Evolutionary conservation across 192 early-diverging fungal genomes (phyloP).

Genomic region (Rhizophlyctis rosea): DNA sequence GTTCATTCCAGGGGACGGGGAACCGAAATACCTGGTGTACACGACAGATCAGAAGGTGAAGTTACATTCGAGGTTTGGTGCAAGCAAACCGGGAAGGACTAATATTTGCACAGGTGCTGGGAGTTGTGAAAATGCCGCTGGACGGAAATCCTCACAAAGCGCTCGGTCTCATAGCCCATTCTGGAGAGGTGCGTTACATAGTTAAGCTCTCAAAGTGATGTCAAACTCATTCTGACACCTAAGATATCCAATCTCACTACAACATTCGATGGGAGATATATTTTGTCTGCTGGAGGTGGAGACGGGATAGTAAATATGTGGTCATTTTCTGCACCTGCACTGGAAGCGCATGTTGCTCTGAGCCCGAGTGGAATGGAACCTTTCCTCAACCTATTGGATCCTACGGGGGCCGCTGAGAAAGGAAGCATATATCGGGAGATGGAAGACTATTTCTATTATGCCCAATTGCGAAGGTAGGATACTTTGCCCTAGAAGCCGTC

Average conservation of each 20-base stretch:
- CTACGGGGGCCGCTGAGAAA: conserved; percentile 13
- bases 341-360: conserved; percentile 41
- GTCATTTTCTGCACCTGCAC: conserved; percentile 32
- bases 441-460: conserved; percentile 67
- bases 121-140: conserved; percentile 53
- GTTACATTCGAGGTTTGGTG: conserved; percentile 7
- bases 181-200: conserved; percentile 38
- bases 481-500: neutral
- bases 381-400: conserved; percentile 53
- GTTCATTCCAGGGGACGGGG: conserved; percentile 13
- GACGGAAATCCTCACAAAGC: conserved; percentile 56
- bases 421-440: conserved; percentile 48
- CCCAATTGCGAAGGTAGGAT: conserved; percentile 48
- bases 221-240: neutral
- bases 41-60: conserved; percentile 41
- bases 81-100: conserved; percentile 3
- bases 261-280: conserved; percentile 36
- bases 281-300: conserved; percentile 43
- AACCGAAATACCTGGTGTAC: conserved; percentile 40
- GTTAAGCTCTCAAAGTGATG: neutral
- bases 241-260: conserved; percentile 41
- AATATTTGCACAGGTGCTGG: conserved; percentile 34
- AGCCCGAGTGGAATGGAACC: conserved; percentile 48
- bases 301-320: conserved; percentile 55
- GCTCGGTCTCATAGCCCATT: conserved; percentile 56